Base-by-base conservation (phyloP, 352 stramenopile genomes). In the Phytophthora sp. region DNA sequence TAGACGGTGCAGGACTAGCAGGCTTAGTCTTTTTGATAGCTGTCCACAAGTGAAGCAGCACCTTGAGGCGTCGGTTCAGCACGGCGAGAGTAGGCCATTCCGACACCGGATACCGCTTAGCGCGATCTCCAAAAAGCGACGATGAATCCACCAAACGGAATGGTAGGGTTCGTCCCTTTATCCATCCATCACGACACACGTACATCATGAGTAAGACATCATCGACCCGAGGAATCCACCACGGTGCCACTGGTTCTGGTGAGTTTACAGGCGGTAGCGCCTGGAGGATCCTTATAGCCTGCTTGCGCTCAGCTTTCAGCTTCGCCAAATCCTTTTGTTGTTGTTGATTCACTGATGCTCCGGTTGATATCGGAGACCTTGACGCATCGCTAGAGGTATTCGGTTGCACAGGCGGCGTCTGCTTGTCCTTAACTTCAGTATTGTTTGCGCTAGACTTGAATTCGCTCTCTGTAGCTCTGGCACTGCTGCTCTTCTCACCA, bases 161-260 rank as follows among this genome's bases (percentile, higher is more conserved):
- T 0, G 79, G 74, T 6, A 89, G 23, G 26, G 51, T 52, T 30
- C 81, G 79, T 7, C 57, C 69, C 45, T 82, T 87, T 11, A 91
- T 72, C 88, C 88, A 96, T 9, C 88, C 88, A 41, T 91, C 57
- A 15, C 68, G 72, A 69, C 87, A 79, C 10, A 96, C 62, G 48
- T 80, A 81, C 17, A 94, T 60, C 30, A 96, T 44, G 11, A 96
- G 62, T 21, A 88, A 54, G 15, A 92, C 69, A 39, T 96, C 88
- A 53, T 96, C 88, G 4, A 92, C 66, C 20, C 88, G 37, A 15
- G 84, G 77, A 35, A 90, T 75, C 88, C 88, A 96, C 88, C 88
- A 96, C 17, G 81, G 76, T 3, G 77, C 71, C 0, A 94, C 74
- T 1, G 55, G 15, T 15, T 72, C 53, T 2, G 71, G 27, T 8